Base-by-base conservation (phyloP, 2,329 filamentous ascomycete species). In the Orbilia brochopaga region DNA sequence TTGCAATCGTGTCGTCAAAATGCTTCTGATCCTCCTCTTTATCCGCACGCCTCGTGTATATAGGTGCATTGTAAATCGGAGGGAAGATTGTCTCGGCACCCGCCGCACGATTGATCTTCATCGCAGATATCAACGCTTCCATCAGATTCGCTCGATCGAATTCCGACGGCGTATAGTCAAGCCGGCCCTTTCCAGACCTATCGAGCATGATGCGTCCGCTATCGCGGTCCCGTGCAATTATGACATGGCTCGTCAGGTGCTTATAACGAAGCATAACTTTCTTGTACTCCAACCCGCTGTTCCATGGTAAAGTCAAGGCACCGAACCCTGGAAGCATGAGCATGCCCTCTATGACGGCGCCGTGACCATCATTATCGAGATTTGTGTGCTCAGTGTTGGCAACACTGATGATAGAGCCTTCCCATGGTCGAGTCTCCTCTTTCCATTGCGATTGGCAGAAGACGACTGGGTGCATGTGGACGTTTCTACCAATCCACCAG, bases 1-100 rank as follows among this genome's bases (percentile, higher is more conserved):
- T 61, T 11, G 55, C 54, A n/a, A 73, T 50, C 1, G 52, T 27
- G 15, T 62, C 57, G 11, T 73, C 62, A 23, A 73, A 66, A 3
- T 52, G 42, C 13, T 73, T 66, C 44, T 63, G 53, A 17, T 76
- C 1, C 60, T 63, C 23, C 76, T 74, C 5, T 75, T 75, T 10
- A 5, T 76, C 74, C 2, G 74, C 73, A 11, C 63, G 57, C 37
- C 78, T 76, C 11, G 52, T 85, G 77, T 92, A 97, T 0, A 87
- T 83, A 32, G 84, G 81, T 37, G 91, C 78, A 8, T 86, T 86
- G 0, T 85, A 83, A 19, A 90, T 82, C 2, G 83, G 81, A 0
- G 87, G 82, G 77, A 88, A 85, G 77, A 97, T 92, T 79, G 96
- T 91, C n/a, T 81, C 83, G 0, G 92, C 93, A 23, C 92, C 91